Percentiles rank a stretch among this genome's conserved stretches.
Conservation (phyloP, 2,329 filamentous ascomycete species). For the Penicillium sp. region DNA sequence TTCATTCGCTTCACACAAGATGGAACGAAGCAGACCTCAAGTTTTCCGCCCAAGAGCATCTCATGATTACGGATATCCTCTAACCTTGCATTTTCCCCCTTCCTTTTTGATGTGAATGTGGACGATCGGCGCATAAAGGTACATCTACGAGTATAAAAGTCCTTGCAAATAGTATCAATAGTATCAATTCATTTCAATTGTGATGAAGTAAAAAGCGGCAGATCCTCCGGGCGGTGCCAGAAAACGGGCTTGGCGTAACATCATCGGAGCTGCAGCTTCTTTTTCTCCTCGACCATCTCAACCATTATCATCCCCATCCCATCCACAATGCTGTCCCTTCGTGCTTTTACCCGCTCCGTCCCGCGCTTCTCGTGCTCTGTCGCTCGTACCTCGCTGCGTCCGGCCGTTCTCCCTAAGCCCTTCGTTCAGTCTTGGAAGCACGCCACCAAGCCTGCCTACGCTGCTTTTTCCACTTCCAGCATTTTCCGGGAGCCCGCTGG, state of each 20-base stretch:
- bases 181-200: conserved; percentile 3
- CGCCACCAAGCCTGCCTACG: conserved; percentile 37
- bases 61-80: conserved; percentile 33
- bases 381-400: conserved; percentile 48
- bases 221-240: conserved; percentile 18
- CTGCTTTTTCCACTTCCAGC: conserved; percentile 46
- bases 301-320: conserved; percentile 11
- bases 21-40: conserved; percentile 62
- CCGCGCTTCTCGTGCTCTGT: conserved; percentile 59
- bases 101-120: conserved; percentile 13
- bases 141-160: conserved; percentile 9
- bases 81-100: conserved; percentile 5
- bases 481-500: conserved; percentile 42
- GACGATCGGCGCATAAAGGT: conserved; percentile 22
- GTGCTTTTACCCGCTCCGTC: conserved; percentile 60
- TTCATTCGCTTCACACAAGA: conserved; percentile 69
- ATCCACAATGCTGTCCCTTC: conserved; percentile 63
- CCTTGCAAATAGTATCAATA: conserved; percentile 9
- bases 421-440: conserved; percentile 49
- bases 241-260: conserved; percentile 27
- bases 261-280: conserved; percentile 27
- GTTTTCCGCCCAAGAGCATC: conserved; percentile 67
- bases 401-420: conserved; percentile 47
- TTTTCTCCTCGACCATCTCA: conserved; percentile 18
- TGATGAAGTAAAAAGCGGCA: conserved; percentile 12